These are phyloP conservation scores for Cucurbita argyrosperma DNA, from an alignment of 306 rosid species.

Conservation along the genomic window DNA sequence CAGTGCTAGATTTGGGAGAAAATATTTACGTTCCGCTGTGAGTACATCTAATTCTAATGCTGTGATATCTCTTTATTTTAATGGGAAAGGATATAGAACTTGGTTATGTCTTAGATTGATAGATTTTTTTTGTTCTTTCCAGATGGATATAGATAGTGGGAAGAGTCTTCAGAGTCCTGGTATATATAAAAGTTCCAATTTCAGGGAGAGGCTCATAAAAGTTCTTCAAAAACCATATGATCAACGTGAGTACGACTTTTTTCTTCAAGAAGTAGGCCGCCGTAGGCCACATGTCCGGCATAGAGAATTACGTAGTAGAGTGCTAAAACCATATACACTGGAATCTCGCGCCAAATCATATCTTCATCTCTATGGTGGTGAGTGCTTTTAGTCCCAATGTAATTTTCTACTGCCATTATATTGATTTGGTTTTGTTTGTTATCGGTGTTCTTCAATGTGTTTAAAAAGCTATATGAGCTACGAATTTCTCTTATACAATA, in stretches of 20 bases:
- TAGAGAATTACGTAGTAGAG: constrained; percentile 19
- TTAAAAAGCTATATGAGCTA: neutral
- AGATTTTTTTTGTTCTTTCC: constrained; percentile 7
- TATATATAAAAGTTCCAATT: constrained; percentile 14
- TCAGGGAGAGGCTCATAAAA: constrained; percentile 40
- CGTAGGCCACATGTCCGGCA: constrained; percentile 12
- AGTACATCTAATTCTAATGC: neutral
- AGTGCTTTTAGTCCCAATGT: constrained; percentile 10
- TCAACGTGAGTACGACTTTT: constrained; percentile 13
- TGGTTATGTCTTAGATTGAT: neutral
- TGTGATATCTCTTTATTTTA: neutral
- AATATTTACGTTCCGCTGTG: neutral
- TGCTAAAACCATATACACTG: constrained; percentile 8
- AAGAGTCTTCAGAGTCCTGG: neutral
- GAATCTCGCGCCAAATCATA: constrained; percentile 26
- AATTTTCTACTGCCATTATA: neutral
- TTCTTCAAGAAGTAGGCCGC: neutral
- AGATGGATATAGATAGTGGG: constrained; percentile 14
- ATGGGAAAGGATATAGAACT: neutral
- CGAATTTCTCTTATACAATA: neutral
- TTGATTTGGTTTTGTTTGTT: neutral
- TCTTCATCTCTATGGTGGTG: constrained; percentile 39
- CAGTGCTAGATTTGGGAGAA: constrained; percentile 14
- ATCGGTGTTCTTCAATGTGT: neutral
- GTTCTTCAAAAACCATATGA: constrained; percentile 42